A percentile compares a stretch with the other conserved stretches of the same genome.
Evolutionary conservation across 495 filamentous ascomycete species (phyloP).

Genomic region (Viridothelium virens): DNA sequence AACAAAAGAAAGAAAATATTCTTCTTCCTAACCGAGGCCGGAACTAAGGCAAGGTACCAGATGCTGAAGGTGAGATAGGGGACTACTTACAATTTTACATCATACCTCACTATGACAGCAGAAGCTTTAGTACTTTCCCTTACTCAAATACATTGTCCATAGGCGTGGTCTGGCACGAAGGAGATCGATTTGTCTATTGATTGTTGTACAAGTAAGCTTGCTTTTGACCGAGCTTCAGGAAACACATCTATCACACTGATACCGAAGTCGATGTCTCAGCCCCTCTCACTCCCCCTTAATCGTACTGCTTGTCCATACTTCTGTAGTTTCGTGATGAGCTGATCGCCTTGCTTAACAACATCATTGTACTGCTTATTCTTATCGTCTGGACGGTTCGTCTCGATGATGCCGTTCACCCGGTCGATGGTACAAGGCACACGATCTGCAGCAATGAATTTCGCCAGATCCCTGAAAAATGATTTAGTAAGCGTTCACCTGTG

Average conservation of each 20-base stretch:
- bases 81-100: no score
- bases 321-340: slow-evolving; percentile 95
- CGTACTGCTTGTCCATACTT: slow-evolving; percentile 97
- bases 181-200: no score
- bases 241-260: not conserved
- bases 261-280: slow-evolving; percentile 28
- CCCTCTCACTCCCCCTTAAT: slow-evolving; percentile 87
- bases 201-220: no score
- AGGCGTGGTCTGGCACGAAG: no score
- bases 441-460: slow-evolving; percentile 92
- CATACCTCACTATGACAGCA: no score
- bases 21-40: no score
- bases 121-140: no score
- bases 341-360: slow-evolving; percentile 92
- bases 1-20: no score
- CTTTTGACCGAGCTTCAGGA: not conserved
- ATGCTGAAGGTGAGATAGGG: no score
- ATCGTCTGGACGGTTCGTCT: slow-evolving; percentile 93
- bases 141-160: no score
- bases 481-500: slow-evolving; percentile 19
- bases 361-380: slow-evolving; percentile 98
- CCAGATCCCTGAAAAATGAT: slow-evolving; percentile 59
- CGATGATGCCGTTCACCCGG: slow-evolving; percentile 93
- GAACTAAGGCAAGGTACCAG: no score
- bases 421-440: slow-evolving; percentile 95